Base-by-base conservation (phyloP, 2,329 filamentous ascomycete genomes). In the Plenodomus tracheiphilus region DNA sequence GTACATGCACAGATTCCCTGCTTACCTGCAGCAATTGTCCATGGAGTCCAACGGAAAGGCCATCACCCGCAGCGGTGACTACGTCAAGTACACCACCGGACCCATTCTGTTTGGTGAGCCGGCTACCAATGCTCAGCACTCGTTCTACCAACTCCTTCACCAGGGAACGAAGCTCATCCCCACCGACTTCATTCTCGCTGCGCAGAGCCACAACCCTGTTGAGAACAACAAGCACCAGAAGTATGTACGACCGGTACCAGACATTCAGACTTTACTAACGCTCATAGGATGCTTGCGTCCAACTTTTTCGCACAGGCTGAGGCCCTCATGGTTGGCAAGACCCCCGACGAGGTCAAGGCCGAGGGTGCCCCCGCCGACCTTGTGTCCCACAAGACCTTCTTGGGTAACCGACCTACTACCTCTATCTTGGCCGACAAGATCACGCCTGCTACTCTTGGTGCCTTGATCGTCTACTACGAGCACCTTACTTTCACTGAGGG, bases 11-110 rank as follows among this genome's bases (percentile, higher is more conserved):
- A 90, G 94, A 62, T 97, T 99, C 87, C 92, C 94, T 32, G 94
- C 94, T 64, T 99, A 99, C 80, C 88, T 99, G 46, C 94, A 99
- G 79, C 94, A 99, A 79, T 82, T 99, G 51, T 97, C 93, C 53
- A 99, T 99, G 94, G 94, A 99, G 81, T 97, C 93, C 54, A 99
- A 99, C 76, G 94, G 94, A 72, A 99, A 99, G 83, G 90, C 89
- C 53, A 91, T 97, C 70, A 96, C 93, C 54, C 90, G 94, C 68
- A 87, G 85, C 49, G 87, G 91, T 32, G 84, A 87, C 58, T 87
- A 95, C 53, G 92, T 96, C 70, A 96, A 96, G 79, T 99, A 99
- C 81, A 97, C 92, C 49, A 99, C 94, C 32, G 93, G 94, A 41
- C 85, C 94, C 46, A 93, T 99, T 71, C 81, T 99, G 56, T 99